phyloP scores from a whole-genome alignment of 2,329 filamentous ascomycete species.

The Hymenoscyphus linearis region DNA sequence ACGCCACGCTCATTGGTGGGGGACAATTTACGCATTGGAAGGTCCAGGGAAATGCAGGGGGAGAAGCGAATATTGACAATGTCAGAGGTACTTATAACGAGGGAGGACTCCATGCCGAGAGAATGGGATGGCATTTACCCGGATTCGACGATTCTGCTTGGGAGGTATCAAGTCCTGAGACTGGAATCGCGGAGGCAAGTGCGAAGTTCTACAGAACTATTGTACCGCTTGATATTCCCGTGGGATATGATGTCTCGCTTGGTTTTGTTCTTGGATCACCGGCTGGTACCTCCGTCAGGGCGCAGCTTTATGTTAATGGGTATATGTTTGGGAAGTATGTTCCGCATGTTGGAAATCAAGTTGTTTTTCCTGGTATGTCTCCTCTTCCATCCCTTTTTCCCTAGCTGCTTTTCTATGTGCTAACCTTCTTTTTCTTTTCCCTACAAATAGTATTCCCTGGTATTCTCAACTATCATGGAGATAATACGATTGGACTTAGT shows the following conservation, averaged over 20 bases:
- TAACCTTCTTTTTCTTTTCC: constrained; percentile 44
- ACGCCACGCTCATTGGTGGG: constrained; percentile 43
- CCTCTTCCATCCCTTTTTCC: not conserved
- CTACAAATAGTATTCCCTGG: constrained; percentile 47
- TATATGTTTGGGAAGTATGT: constrained; percentile 59
- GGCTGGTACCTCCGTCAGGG: constrained; percentile 41
- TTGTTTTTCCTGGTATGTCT: constrained; percentile 43
- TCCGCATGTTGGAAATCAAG: constrained; percentile 56
- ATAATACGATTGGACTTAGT: constrained; percentile 52
- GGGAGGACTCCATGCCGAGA: constrained; percentile 53
- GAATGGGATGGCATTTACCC: constrained; percentile 54
- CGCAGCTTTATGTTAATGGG: constrained; percentile 57
- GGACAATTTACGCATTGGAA: constrained; percentile 41
- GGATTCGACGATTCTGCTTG: constrained; percentile 46
- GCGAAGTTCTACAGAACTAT: constrained; percentile 52
- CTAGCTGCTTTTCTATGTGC: not conserved
- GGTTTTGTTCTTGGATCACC: constrained; percentile 48
- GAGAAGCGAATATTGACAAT: constrained; percentile 47
- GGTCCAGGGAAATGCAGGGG: constrained; percentile 51
- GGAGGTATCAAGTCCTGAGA: constrained; percentile 29
- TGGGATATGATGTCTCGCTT: constrained; percentile 49
- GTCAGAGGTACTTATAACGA: constrained; percentile 52
- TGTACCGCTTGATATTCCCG: constrained; percentile 45
- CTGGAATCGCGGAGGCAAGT: constrained; percentile 44
- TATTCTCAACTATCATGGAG: constrained; percentile 50